Conservation (phyloP, 179 eudicot genomes). For the Gypsophila paniculata region DNA sequence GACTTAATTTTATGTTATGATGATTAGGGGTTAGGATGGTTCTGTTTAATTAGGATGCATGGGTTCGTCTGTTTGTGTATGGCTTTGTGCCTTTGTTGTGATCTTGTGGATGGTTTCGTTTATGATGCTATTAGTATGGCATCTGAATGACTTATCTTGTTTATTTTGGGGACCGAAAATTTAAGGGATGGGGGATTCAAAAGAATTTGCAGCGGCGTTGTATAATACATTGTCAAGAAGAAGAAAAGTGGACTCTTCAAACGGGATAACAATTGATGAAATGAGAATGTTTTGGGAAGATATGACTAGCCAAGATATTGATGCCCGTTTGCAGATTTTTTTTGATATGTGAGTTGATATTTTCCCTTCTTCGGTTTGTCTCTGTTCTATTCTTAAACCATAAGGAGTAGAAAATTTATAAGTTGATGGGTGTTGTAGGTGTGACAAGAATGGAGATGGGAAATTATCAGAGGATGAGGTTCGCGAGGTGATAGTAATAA, state of each 20-base stretch:
- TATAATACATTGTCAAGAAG: constrained; percentile 68
- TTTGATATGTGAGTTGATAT: constrained; percentile 71
- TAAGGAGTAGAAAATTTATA: background rate
- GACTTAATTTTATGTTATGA: too few relatives aligned
- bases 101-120: too few relatives aligned
- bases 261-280: constrained; percentile 49
- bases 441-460: constrained; percentile 96
- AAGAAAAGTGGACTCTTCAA: constrained; percentile 36
- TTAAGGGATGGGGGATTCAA: constrained; percentile 78
- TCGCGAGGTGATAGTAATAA: constrained; percentile 51
- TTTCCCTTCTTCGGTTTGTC: constrained; percentile 2
- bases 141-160: background rate
- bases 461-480: constrained; percentile 84
- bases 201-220: constrained; percentile 75
- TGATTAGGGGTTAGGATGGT: too few relatives aligned
- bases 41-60: too few relatives aligned
- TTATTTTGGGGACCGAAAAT: background rate
- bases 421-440: constrained; percentile 44
- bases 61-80: too few relatives aligned
- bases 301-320: constrained; percentile 61
- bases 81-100: too few relatives aligned
- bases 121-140: too few relatives aligned
- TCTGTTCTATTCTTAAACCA: constrained; percentile 1
- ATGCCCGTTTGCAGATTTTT: constrained; percentile 76
- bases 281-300: constrained; percentile 69